These are phyloP conservation scores for Penicillium sp. DNA, from an alignment of 2,329 filamentous ascomycete species.

Conservation along the genomic window DNA sequence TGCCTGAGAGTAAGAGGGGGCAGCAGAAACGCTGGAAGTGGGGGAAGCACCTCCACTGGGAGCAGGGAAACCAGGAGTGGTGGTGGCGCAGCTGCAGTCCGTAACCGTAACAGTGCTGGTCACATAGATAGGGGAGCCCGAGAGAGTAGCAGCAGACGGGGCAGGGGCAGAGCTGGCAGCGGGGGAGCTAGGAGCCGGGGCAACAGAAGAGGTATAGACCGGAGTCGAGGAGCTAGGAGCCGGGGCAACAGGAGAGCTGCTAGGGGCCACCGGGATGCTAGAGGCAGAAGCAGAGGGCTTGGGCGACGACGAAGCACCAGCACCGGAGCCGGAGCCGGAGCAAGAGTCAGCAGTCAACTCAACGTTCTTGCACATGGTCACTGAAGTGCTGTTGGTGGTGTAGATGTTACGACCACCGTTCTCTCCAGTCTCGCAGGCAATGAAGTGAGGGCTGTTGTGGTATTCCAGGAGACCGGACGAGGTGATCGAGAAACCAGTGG, in stretches of 20 bases:
- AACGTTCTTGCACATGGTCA: slow-evolving; percentile 37
- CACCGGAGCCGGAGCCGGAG: slow-evolving; percentile 23
- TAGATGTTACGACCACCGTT: slow-evolving; percentile 45
- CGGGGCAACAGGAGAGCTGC: neutral
- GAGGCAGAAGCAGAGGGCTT: neutral
- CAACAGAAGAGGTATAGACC: slow-evolving; percentile 5
- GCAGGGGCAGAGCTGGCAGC: neutral
- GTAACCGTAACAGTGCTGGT: slow-evolving; percentile 23
- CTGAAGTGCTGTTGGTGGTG: slow-evolving; percentile 32
- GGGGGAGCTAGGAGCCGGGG: neutral
- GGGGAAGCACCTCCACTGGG: neutral
- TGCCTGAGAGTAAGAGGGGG: neutral
- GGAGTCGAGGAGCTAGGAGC: neutral
- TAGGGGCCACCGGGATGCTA: neutral
- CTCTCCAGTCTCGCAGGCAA: slow-evolving; percentile 57
- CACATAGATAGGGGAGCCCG: slow-evolving; percentile 10
- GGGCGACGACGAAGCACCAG: slow-evolving; percentile 11
- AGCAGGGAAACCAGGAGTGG: slow-evolving; percentile 3
- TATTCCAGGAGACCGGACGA: slow-evolving; percentile 55
- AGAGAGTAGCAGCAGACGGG: slow-evolving; percentile 6
- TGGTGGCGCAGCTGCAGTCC: slow-evolving; percentile 17
- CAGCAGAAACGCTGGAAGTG: neutral
- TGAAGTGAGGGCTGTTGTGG: slow-evolving; percentile 55
- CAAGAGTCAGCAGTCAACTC: slow-evolving; percentile 39
- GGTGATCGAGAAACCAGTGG: slow-evolving; percentile 57